phyloP scores from a whole-genome alignment of 2,329 filamentous ascomycete genomes.

The Ceratocystis lukuohia region DNA sequence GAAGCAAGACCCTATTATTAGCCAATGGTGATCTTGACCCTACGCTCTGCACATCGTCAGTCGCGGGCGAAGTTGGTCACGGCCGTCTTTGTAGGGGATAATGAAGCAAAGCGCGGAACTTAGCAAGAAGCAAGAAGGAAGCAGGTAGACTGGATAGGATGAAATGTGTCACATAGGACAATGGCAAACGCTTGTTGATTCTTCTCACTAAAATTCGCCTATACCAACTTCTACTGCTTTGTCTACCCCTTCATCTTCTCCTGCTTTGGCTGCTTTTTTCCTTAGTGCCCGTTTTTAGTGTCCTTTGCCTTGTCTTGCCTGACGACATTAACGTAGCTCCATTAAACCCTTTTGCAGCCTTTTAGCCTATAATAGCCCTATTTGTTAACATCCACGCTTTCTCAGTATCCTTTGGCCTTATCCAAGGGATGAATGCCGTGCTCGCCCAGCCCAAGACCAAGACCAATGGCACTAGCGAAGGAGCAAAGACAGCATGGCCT shows the following conservation, averaged over 20 bases:
- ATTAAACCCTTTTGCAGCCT: background rate
- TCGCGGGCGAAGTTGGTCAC: too few relatives aligned
- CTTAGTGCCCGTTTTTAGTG: background rate
- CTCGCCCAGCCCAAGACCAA: background rate
- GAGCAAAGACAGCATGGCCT: background rate
- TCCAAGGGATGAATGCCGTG: background rate
- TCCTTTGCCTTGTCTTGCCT: background rate
- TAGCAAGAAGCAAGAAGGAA: too few relatives aligned
- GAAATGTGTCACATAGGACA: background rate
- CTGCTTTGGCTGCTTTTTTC: background rate
- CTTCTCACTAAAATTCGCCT: background rate
- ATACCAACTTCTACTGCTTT: background rate
- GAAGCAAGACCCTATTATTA: too few relatives aligned
- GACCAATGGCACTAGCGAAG: background rate
- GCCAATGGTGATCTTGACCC: too few relatives aligned
- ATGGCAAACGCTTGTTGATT: background rate
- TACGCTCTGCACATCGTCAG: too few relatives aligned
- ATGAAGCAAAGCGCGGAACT: too few relatives aligned
- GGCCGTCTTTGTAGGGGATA: too few relatives aligned
- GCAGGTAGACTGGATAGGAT: background rate
- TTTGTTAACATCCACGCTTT: background rate
- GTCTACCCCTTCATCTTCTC: background rate
- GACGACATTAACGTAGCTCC: background rate
- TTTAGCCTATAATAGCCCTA: background rate
- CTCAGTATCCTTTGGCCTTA: background rate